Base-by-base conservation (phyloP, 306 rosid species). In the Mucuna pruriens region DNA sequence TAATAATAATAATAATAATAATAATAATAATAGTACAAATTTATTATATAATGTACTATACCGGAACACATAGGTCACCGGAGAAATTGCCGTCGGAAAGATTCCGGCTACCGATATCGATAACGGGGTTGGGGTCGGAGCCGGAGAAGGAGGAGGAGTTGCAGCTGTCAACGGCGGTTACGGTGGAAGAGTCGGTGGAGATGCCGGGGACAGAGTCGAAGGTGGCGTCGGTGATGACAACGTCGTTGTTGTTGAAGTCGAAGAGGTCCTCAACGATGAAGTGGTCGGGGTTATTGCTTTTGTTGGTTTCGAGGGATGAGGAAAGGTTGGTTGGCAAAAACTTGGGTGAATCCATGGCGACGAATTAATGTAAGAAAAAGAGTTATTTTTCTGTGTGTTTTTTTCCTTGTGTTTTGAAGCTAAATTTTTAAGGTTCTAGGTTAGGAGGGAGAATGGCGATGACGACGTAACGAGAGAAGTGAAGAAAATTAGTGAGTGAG, bases 201-300 rank as follows among this genome's bases (percentile, higher is more conserved):
- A 77, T 80, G 9, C 84, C 84, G 1, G 86, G 20, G 45, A 74
- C 58, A 19, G 77, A 82, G 61, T 86, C 90, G 1, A 83, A 49
- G 9, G 74, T 57, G 7, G 70, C 57, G 16, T 91, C 92, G 29
- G 74, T 31, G 29, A 77, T 75, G 83, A 76, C 46, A 9, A 76
- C 91, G 5, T 90, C 91, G 71, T 91, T 90, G 62, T 89, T 90
- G 74, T 96, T 65, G 54, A 94, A 90, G 81, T 94, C 84, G 4
- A 94, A 91, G 63, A 94, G 92, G 77, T 94, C 98, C 52, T 94
- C 98, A 0, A 94, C 88, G 11, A 88, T 58, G 77, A 91, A 94
- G 20, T 83, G 82, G 74, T 91, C 98, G 3, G 54, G 58, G 13
- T 17, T 38, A 4, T 85, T 26, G 25, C 48, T 73, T 11, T 80